Evolutionary conservation across 495 filamentous ascomycete species (phyloP).

Genomic region (Neurospora intermedia): DNA sequence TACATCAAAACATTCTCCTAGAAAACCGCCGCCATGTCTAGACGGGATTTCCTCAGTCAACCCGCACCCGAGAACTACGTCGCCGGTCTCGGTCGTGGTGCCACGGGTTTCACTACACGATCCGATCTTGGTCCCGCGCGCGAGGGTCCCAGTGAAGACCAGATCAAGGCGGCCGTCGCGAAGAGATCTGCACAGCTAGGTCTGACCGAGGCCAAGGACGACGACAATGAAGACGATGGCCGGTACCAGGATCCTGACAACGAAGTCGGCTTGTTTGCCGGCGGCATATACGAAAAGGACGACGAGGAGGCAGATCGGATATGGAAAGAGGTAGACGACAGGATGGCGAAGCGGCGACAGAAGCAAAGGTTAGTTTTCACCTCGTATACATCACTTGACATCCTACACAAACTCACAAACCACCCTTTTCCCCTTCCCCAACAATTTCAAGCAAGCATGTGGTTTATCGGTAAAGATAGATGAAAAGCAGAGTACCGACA

Average conservation of each 20-base stretch:
- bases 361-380: slow-evolving; percentile 70
- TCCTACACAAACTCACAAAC: slow-evolving; percentile 3
- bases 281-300: slow-evolving; percentile 86
- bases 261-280: slow-evolving; percentile 89
- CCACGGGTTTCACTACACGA: slow-evolving; percentile 94
- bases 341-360: slow-evolving; percentile 82
- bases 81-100: slow-evolving; percentile 91
- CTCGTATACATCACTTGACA: slow-evolving; percentile 7
- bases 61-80: slow-evolving; percentile 97
- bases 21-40: slow-evolving; percentile 41
- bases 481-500: slow-evolving; percentile 77
- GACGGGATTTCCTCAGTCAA: slow-evolving; percentile 86
- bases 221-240: slow-evolving; percentile 74
- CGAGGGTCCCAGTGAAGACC: slow-evolving; percentile 93
- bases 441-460: slow-evolving; percentile 32
- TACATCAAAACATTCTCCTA: background rate
- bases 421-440: slow-evolving; percentile 4
- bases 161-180: slow-evolving; percentile 93
- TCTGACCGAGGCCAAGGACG: slow-evolving; percentile 61
- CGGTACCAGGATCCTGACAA: slow-evolving; percentile 95
- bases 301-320: slow-evolving; percentile 96
- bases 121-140: slow-evolving; percentile 94
- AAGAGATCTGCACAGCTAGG: slow-evolving; percentile 82
- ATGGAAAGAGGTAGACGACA: slow-evolving; percentile 90
- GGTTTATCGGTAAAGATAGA: slow-evolving; percentile 63